phyloP scores from a whole-genome alignment of 2,329 filamentous ascomycete genomes.

The Rutstroemia sydowiana region DNA sequence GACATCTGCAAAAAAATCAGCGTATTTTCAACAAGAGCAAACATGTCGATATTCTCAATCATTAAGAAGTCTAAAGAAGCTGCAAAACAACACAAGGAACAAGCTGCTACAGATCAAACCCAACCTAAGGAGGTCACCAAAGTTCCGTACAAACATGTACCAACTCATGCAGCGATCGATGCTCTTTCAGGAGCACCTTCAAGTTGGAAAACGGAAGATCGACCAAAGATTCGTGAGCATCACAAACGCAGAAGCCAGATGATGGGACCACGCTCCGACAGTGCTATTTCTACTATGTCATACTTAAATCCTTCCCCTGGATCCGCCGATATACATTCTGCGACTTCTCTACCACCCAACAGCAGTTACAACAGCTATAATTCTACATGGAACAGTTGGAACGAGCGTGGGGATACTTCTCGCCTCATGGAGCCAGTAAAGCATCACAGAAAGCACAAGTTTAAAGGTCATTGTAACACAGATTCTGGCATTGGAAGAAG shows the following conservation, averaged over 20 bases:
- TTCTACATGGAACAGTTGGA: constrained; percentile 26
- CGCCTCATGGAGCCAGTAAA: constrained; percentile 9
- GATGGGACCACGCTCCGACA: constrained; percentile 20
- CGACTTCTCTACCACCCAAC: constrained; percentile 18
- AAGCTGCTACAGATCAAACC: constrained; percentile 38
- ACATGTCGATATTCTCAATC: constrained; percentile 51
- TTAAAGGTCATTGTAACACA: constrained; percentile 21
- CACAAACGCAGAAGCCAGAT: constrained; percentile 27
- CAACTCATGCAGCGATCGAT: constrained; percentile 54
- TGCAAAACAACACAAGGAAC: constrained; percentile 46
- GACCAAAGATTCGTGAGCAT: constrained; percentile 26
- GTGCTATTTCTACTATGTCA: constrained; percentile 20
- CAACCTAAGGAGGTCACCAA: constrained; percentile 31
- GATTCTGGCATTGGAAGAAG: constrained; percentile 25
- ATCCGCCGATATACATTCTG: constrained; percentile 9
- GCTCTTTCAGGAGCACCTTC: constrained; percentile 47
- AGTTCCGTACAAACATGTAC: constrained; percentile 50
- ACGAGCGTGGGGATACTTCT: constrained; percentile 19
- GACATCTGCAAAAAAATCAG: background rate
- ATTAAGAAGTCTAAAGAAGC: constrained; percentile 46
- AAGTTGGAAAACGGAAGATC: constrained; percentile 39
- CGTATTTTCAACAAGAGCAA: background rate
- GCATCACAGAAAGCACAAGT: constrained; percentile 12
- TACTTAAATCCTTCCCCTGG: constrained; percentile 13
- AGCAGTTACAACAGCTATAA: constrained; percentile 24